A percentile compares a stretch with the other conserved stretches of the same genome.
phyloP scores from a whole-genome alignment of 1,284 basidiomycete species.

The Cryptococcus maquisensis region DNA sequence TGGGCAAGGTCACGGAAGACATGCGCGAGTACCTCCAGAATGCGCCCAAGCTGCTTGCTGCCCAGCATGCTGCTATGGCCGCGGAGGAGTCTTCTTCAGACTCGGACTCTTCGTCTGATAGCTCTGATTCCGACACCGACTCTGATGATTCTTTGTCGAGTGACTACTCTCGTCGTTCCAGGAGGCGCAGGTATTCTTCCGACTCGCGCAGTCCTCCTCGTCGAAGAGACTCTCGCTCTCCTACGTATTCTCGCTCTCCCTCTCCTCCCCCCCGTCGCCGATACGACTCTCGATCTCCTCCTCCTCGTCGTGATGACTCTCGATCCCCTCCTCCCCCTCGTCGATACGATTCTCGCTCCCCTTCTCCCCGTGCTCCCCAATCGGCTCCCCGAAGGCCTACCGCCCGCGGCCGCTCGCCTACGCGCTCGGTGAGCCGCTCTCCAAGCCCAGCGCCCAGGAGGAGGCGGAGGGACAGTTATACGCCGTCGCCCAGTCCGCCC shows the following conservation, averaged over 20 bases:
- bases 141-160: constrained; percentile 15
- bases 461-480: not conserved
- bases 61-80: constrained; percentile 79
- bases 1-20: constrained; percentile 86
- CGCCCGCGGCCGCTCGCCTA: constrained; percentile 9
- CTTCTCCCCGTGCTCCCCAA: constrained; percentile 12
- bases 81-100: constrained; percentile 50
- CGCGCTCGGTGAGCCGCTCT: not conserved
- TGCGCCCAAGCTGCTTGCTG: constrained; percentile 84
- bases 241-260: not conserved
- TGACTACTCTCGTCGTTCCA: constrained; percentile 12
- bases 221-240: constrained; percentile 2
- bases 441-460: not conserved
- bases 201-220: constrained; percentile 19
- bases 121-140: constrained; percentile 26
- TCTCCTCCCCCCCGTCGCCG: constrained; percentile 27
- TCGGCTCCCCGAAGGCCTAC: constrained; percentile 19
- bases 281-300: constrained; percentile 1
- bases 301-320: not conserved
- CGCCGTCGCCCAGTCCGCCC: constrained; percentile 9
- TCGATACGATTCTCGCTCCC: constrained; percentile 12
- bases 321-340: constrained; percentile 8
- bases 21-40: constrained; percentile 97
- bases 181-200: constrained; percentile 18
- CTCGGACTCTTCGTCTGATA: constrained; percentile 51